Base-by-base conservation (phyloP, 768 basidiomycete genomes). In the Suillus bovinus region DNA sequence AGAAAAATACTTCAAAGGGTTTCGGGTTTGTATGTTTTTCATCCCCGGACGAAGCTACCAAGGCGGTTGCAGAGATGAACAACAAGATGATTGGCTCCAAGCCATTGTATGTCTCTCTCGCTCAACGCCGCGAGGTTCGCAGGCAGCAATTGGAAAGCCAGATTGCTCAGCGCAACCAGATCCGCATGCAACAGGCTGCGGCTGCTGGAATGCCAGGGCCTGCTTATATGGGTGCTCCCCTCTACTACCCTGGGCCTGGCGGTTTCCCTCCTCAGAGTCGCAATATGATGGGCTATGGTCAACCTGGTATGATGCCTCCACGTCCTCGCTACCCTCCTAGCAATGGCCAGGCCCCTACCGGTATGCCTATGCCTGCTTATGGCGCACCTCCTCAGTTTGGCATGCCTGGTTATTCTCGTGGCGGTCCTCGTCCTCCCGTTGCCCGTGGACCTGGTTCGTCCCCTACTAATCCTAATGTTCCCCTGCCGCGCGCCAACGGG, bases 1-100 rank as follows among this genome's bases (percentile, higher is more conserved):
- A 99, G 63, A 96, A 93, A 78, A 85, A 84, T 63, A 87, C 83
- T 58, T 97, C 95, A 11, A 95, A 95, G 76, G 95, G 96, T 68
- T 99, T 99, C 72, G 97, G 97, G 67, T 99, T 99, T 74, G 97
- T 99, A 69, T 99, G 97, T 79, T 99, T 94, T 84, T 94, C 94
- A 39, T 90, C 94, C 59, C 95, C 97, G 54, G 97, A 99, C 68
- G 97, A 99, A 80, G 96, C 97, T 27, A 98, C 94, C 72, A 99
- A 99, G 82, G 97, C 97, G 64, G 95, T 99, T 63, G 93, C 94
- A 60, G 97, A 99, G 82, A 97, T 99, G 95, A 99, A 99, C 86
- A 98, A 97, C 86, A 96, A 96, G 82, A 99, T 99, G 90, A 93
- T 99, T 71, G 96, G 96, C 65, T 86, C 90, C 68, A 99, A 99